These are phyloP conservation scores for Pleurotus eryngii DNA, from an alignment of 768 basidiomycete species.

Conservation along the genomic window DNA sequence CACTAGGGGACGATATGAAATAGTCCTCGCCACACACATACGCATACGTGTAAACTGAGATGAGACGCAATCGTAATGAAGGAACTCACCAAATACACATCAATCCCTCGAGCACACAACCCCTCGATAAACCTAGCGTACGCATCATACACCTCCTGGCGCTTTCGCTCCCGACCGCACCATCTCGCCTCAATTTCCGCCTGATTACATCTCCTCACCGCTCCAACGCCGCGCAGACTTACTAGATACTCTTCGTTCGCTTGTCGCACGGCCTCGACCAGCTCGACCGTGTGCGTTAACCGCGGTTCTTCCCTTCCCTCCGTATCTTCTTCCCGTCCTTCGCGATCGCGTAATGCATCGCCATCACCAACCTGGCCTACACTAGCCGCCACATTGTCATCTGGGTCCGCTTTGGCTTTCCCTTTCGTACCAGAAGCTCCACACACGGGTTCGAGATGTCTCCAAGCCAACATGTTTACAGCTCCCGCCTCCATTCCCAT, in stretches of 20 bases:
- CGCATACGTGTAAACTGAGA: too few relatives aligned
- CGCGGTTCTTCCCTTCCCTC: not conserved
- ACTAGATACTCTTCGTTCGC: constrained; percentile 48
- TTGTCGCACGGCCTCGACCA: constrained; percentile 49
- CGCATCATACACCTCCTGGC: constrained; percentile 27
- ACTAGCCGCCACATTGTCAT: not conserved
- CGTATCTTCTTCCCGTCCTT: constrained; percentile 21
- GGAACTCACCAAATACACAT: constrained; percentile 26
- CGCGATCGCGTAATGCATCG: not conserved
- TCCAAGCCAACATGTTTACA: constrained; percentile 5
- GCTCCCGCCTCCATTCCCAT: constrained; percentile 3
- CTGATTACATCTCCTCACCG: not conserved
- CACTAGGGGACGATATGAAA: too few relatives aligned
- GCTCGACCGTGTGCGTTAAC: constrained; percentile 23
- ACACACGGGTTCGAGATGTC: not conserved
- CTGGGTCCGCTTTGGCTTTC: not conserved
- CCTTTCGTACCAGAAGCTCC: not conserved
- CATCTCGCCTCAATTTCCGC: too few relatives aligned
- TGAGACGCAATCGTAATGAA: not conserved
- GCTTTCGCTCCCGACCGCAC: constrained; percentile 4
- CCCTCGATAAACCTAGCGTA: constrained; percentile 45
- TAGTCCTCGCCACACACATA: too few relatives aligned
- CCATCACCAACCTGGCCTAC: constrained; percentile 15
- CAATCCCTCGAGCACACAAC: constrained; percentile 35
- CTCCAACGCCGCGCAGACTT: constrained; percentile 20